Evolutionary conservation across 305 asterid genomes (phyloP), one percentile per base, ranked within the genome.

Genomic region (Fraxinus albicans): DNA sequence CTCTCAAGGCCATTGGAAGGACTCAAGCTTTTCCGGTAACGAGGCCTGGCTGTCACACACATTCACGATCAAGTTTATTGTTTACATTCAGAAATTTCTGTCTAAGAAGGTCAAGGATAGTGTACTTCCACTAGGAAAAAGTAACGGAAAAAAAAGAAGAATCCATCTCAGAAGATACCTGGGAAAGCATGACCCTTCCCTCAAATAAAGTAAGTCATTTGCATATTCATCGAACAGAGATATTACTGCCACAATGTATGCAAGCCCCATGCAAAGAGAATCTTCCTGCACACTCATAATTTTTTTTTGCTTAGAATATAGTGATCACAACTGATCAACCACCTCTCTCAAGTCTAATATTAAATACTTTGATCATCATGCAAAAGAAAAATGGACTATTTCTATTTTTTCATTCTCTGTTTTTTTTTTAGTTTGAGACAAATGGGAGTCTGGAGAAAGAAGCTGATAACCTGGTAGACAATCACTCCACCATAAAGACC

Each of bases 131-230:
- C 42, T 9, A 80, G 6, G 5, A 25, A 27, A 10, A 42, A 36
- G 6, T 33, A 17, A 50, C 27, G 70, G 36, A 31, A 36, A 3
- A 27, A 12, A 76, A 29, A 29, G 35, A 40, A 38, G 78, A 79
- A 25, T 60, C 77, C 12, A 65, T 74, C 47, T 35, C 73, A 8
- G 53, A 79, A 67, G 15, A 79, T 92, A 95, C 98, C 98, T 95
- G 53, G 92, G 94, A 87, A 94, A 91, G 86, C 98, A 95, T 6
- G 99, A 94, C 8, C 98, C 99, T 85, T 95, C 98, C 9, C 94
- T 86, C 79, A 95, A 78, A 84, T 85, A 88, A 78, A 95, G 98
- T 27, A 92, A 76, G 87, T 95, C 99, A 33, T 95, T 95, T 6
- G 90, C 93, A 72, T 94, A 95, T 85, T 95, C 99, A 12, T 95